Evolutionary conservation across 805 yeast genomes (phyloP), one percentile per base, ranked within the genome.

Genomic region (Saccharomycopsis babjevae): DNA sequence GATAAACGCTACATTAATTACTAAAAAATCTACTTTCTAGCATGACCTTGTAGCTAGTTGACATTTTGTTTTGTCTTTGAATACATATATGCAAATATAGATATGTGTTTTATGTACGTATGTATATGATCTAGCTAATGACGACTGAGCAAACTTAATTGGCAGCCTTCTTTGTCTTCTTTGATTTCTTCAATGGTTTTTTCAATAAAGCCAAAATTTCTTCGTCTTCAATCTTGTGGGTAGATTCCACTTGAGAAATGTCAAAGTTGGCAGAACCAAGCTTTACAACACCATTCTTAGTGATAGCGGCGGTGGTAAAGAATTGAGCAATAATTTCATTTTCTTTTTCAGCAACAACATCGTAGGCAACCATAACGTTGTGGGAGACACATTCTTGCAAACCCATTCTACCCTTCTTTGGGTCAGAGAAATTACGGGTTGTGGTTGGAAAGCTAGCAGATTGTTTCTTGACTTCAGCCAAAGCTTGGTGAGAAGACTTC

Each of bases 251-350:
- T 61, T 76, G 71, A 50, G 69, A 73, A 7, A 73, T 71, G 62
- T 81, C 77, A 64, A 85, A 81, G 60, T 77, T 71, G 20, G 89
- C 82, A 20, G 79, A 70, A 57, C 91, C 81, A 68, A 83, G 78
- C 74, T 81, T 84, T 67, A 85, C 82, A 67, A 83, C 75, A 57
- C 93, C 93, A 67, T 82, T 82, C 74, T 83, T 83, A 71, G 91
- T 86, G 68, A 88, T 72, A 40, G 87, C 91, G 68, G 87, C 81
- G 56, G 93, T 88, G 66, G 89, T 82, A 76, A 83, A 86, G 71
- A 76, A 83, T 76, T 87, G 90, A 38, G 88, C 89, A 66, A 88
- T 80, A 62, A 69, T 74, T 71, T 83, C 85, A 62, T 83, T 85
- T 65, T 83, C 83, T 75, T 83, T 84, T 70, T 85, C 90, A 70